Evolutionary conservation across 345 rosid species (phyloP), one percentile per base, ranked within the genome.

Genomic region (Clarkia xantiana): DNA sequence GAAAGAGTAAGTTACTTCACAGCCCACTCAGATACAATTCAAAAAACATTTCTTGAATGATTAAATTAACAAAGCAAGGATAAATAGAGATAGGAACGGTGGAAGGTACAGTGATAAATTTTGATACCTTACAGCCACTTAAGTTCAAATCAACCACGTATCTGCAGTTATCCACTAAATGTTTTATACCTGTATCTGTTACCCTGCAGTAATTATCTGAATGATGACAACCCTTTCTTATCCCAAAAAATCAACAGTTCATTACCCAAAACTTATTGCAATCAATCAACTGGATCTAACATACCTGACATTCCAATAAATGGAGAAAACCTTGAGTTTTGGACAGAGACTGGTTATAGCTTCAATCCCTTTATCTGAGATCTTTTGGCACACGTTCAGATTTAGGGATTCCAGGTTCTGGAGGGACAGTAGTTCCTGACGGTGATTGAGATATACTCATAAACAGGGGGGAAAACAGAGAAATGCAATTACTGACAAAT

Each of bases 271-370:
- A 25, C 39, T 1, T 48, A 48, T 13, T 16, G 34, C 9, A 14
- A 44, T 14, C 9, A 14, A 44, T 14, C 44, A 46, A 15, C 18
- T 47, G 41, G 61, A 47, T 44, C 49, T 40, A 47, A 52, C 58
- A 41, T 75, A 90, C 97, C 95, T 86, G 49, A 85, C 91, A 49
- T 90, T 90, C 95, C 95, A 90, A 67, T 90, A 90, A 29, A 85
- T 71, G 59, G 95, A 85, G 29, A 90, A 71, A 48, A 70, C 66
- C 75, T 82, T 90, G 44, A 90, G 65, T 41, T 68, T 77, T 1
- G 82, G 79, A 62, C 86, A 80, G 55, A 62, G 45, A 60, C 78
- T 68, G 53, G 82, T 65, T 65, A 90, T 58, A 46, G 75, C 76
- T 64, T 79, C 88, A 42, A 85, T 67, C 59, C 94, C 97, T 12